Conservation (phyloP, 1,284 basidiomycete species). For the Quambalaria eucalypti region DNA sequence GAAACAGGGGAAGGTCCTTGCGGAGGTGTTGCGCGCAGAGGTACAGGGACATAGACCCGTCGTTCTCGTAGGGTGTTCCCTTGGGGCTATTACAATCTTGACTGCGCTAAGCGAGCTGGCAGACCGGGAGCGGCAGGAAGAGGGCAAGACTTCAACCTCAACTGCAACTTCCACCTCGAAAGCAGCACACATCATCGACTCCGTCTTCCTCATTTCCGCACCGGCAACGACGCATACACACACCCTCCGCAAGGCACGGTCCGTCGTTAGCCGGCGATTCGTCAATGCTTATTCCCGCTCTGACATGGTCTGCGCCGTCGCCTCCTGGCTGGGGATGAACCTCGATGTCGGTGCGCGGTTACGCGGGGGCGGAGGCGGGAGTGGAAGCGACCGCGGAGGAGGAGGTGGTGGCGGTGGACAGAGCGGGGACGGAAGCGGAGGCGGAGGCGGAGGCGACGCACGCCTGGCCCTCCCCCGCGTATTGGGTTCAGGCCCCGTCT, state of each 20-base stretch:
- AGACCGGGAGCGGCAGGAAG: slow-evolving; percentile 21
- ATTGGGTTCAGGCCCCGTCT: neutral
- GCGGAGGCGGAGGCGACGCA: no score
- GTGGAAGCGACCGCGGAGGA: no score
- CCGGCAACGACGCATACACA: slow-evolving; percentile 50
- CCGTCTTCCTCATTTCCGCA: slow-evolving; percentile 49
- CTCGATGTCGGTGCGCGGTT: no score
- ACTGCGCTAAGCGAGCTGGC: slow-evolving; percentile 52
- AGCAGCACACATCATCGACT: slow-evolving; percentile 54
- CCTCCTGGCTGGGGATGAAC: slow-evolving; percentile 49
- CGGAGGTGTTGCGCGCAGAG: slow-evolving; percentile 53
- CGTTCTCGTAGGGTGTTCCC: slow-evolving; percentile 52
- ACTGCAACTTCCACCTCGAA: no score
- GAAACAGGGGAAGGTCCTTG: slow-evolving; percentile 48
- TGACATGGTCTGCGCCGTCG: slow-evolving; percentile 51
- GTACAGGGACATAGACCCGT: slow-evolving; percentile 55
- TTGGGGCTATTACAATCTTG: slow-evolving; percentile 54
- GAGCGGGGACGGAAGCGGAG: no score
- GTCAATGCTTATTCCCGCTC: slow-evolving; percentile 51
- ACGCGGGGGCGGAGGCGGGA: no score
- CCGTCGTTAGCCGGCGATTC: slow-evolving; percentile 50
- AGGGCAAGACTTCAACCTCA: no score
- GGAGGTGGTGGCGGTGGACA: no score
- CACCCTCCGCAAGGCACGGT: slow-evolving; percentile 50
- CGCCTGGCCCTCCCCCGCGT: no score